A percentile compares a stretch with the other conserved stretches of the same genome.
These are phyloP conservation scores for Albophoma yamanashiensis DNA, from an alignment of 2,329 filamentous ascomycete genomes.

Conservation along the genomic window DNA sequence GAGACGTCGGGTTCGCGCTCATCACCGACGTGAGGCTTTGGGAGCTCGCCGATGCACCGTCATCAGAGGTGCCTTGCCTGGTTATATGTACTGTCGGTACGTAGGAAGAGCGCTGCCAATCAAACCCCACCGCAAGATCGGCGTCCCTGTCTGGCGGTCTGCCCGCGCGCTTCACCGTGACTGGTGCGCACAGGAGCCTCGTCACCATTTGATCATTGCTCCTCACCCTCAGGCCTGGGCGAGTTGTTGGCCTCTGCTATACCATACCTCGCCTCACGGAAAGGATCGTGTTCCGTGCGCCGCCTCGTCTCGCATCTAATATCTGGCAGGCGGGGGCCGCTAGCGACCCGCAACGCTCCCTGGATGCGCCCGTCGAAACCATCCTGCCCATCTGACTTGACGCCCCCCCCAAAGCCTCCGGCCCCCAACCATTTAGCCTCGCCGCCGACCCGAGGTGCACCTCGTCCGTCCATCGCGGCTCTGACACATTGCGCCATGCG, in stretches of 20 bases:
- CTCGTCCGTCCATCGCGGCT: not conserved
- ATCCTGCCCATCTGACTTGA: slow-evolving; percentile 1
- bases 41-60: not conserved
- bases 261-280: not conserved
- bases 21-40: not conserved
- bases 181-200: not conserved
- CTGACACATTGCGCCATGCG: slow-evolving; percentile 24
- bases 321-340: not conserved
- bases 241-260: not conserved
- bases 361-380: not conserved
- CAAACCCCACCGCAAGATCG: not conserved
- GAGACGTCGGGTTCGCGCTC: not conserved
- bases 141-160: not conserved
- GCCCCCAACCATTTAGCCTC: slow-evolving; percentile 1
- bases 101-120: not conserved
- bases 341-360: not conserved
- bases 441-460: not conserved
- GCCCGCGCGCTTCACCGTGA: not conserved
- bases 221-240: not conserved
- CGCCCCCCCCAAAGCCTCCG: slow-evolving; percentile 1
- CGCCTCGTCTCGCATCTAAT: not conserved
- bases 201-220: not conserved
- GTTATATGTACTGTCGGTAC: too few species aligned
- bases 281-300: not conserved
- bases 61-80: not conserved